phyloP scores from a whole-genome alignment of 768 basidiomycete genomes.

The Phallus indusiatus region DNA sequence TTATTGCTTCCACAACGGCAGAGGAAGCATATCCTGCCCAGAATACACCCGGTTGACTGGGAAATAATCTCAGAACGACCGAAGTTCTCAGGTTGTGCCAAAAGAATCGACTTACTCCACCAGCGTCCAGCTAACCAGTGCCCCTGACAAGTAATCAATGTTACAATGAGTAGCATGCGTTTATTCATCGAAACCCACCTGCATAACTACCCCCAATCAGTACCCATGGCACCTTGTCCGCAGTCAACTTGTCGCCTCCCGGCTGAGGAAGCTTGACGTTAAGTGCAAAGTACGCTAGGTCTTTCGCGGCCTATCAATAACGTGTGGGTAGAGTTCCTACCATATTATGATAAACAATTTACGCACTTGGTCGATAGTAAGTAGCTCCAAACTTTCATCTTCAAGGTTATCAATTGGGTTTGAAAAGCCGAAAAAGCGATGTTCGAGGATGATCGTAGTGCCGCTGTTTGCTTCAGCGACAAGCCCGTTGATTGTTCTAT shows the following conservation, averaged over 20 bases:
- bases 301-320: conserved; percentile 25
- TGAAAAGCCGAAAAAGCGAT: conserved; percentile 69
- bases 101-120: conserved; percentile 38
- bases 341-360: not conserved
- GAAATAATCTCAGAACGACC: not conserved
- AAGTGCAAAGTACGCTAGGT: conserved; percentile 59
- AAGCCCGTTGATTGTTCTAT: conserved; percentile 45
- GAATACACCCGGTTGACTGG: conserved; percentile 51
- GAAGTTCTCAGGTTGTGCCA: no score
- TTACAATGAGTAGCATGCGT: not conserved
- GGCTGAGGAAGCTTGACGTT: conserved; percentile 62
- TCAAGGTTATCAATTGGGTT: conserved; percentile 57
- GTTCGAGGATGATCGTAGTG: conserved; percentile 53
- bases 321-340: not conserved
- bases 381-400: conserved; percentile 44
- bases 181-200: not conserved
- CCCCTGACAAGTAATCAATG: not conserved
- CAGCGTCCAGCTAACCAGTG: conserved; percentile 30
- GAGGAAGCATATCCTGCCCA: conserved; percentile 60
- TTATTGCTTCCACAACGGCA: conserved; percentile 54
- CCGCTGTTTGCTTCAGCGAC: conserved; percentile 60
- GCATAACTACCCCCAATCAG: conserved; percentile 22
- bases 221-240: conserved; percentile 37
- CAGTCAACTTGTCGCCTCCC: conserved; percentile 49
- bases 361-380: conserved; percentile 56